These are phyloP conservation scores for Cyclotella cryptica DNA, from an alignment of 108 stramenopile genomes.

Conservation along the genomic window DNA sequence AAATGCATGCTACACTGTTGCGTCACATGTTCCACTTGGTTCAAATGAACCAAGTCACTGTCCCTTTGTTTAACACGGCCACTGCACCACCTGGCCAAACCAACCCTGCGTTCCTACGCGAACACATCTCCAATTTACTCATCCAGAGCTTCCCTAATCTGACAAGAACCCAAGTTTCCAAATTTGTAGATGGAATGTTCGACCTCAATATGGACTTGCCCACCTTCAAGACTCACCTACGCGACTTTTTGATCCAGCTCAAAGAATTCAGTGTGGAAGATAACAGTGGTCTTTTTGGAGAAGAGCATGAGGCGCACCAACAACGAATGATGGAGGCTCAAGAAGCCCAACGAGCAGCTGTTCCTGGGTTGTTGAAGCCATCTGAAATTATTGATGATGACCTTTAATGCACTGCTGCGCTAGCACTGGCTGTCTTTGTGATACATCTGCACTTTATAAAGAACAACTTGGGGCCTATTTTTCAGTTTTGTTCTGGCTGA, in stretches of 20 bases:
- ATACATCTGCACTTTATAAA: conserved; percentile 8
- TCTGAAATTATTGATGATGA: conserved; percentile 95
- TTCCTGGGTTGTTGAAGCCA: conserved; percentile 97
- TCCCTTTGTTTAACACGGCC: conserved; percentile 91
- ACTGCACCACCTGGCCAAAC: conserved; percentile 81
- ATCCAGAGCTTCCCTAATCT: conserved; percentile 95
- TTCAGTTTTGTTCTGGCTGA: conserved; percentile 4
- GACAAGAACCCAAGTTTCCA: conserved; percentile 85
- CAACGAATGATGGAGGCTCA: conserved; percentile 67
- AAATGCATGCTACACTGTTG: conserved; percentile 98
- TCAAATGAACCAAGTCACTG: conserved; percentile 93
- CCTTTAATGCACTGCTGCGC: conserved; percentile 49
- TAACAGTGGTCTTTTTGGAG: conserved; percentile 92
- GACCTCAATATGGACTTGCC: conserved; percentile 95
- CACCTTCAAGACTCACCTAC: conserved; percentile 97
- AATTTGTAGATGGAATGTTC: conserved; percentile 98
- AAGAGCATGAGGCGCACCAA: conserved; percentile 88
- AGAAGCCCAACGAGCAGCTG: conserved; percentile 86
- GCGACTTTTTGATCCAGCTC: conserved; percentile 98
- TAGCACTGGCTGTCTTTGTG: not conserved
- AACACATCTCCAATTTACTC: conserved; percentile 92
- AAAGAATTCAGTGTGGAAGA: conserved; percentile 99
- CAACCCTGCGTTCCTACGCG: conserved; percentile 90
- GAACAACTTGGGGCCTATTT: not conserved
- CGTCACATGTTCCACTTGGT: conserved; percentile 96